Conservation (phyloP, 2,329 filamentous ascomycete species). For the Lasiodiplodia hormozganensis region DNA sequence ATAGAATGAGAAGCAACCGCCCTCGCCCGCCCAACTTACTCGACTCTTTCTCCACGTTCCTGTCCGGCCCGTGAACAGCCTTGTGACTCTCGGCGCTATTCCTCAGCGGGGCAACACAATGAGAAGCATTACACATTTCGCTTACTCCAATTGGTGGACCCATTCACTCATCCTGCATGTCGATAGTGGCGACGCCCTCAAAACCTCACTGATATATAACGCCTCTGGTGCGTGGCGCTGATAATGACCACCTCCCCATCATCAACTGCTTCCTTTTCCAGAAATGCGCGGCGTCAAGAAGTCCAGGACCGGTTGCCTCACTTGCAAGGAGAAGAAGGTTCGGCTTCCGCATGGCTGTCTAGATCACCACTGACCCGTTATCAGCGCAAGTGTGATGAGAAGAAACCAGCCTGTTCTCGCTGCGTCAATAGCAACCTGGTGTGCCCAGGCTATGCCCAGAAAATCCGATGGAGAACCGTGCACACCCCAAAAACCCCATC, state of each 20-base stretch:
- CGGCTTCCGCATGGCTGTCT: not conserved
- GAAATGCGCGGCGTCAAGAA: not conserved
- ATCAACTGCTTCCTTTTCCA: not conserved
- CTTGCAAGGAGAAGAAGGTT: conserved; percentile 1
- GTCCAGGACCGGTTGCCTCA: not conserved
- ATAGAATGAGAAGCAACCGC: not conserved
- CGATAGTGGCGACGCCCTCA: not conserved
- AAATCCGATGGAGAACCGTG: not conserved
- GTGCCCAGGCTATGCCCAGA: not conserved
- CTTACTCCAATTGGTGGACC: not conserved
- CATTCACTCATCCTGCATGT: not conserved
- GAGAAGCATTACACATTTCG: not conserved
- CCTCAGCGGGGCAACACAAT: not conserved
- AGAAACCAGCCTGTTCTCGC: not conserved
- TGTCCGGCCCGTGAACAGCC: not conserved
- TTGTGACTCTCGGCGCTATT: not conserved
- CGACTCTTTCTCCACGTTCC: not conserved
- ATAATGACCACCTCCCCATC: not conserved
- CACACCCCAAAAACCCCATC: not conserved
- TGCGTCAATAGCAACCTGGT: not conserved
- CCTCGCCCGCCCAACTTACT: not conserved
- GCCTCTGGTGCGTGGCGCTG: not conserved
- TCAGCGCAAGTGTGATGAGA: conserved; percentile 7
- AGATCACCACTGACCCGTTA: not conserved
- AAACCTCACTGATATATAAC: not conserved